Base-by-base conservation (phyloP, 2,329 filamentous ascomycete genomes). In the Colletotrichum sublineola region DNA sequence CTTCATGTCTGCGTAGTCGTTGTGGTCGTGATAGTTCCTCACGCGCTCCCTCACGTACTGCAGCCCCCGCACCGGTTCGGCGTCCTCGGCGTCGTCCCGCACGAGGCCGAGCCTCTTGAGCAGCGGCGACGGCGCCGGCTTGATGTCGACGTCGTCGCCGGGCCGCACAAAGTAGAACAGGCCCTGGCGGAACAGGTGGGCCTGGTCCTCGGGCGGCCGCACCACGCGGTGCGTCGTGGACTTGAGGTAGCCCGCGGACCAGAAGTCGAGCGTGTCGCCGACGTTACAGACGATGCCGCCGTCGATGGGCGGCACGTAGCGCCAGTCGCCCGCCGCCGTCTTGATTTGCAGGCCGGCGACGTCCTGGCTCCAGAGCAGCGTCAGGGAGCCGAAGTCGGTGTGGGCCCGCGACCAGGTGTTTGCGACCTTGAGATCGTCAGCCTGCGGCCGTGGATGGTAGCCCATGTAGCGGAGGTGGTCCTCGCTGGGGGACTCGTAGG, bases 401-500 rank as follows among this genome's bases (percentile, higher is more conserved):
- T 89, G 86, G 0, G 77, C 79, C 8, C 77, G 74, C 1, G 76
- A 75, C 77, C 77, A 79, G 1, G 72, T 78, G 46, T 78, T 76
- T 31, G 75, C 68, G 20, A 77, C 74, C 40, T 62, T 71, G n/a
- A 67, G 73, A 77, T 84, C 85, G 33, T 85, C 82, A 8, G 82
- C 81, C 20, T 80, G 75, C 0, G 80, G 79, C 9, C 86, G 83
- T 0, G 83, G 80, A 38, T 83, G 82, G 74, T 89, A 89, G 60
- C 84, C 82, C 87, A 89, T 89, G 77, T 88, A 89, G 9, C 88
- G 85, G 15, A 89, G 81, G 74, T 89, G 87, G 70, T 87, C 85
- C 62, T 89, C 87, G 55, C 85, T 85, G 20, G 84, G 81, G 42
- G 84, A 80, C 2, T 86, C 81, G 73, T 89, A 90, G 7, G 80